A percentile compares a stretch with the other conserved stretches of the same genome.
phyloP scores from a whole-genome alignment of 768 basidiomycete genomes.

The Suillus variegatus region DNA sequence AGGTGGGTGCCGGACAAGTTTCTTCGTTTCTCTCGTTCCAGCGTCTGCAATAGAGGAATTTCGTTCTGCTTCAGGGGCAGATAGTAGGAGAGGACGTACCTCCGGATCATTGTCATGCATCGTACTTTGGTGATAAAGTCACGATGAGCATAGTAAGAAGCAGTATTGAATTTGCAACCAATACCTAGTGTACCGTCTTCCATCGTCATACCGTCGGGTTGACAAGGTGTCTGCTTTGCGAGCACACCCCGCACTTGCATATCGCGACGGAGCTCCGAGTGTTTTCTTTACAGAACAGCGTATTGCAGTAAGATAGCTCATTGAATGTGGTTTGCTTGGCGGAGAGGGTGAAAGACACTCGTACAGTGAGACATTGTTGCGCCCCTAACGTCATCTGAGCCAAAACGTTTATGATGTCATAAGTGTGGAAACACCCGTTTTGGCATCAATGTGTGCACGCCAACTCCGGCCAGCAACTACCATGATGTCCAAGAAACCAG shows the following conservation, averaged over 20 bases:
- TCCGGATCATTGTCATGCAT: conserved; percentile 63
- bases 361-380: no score
- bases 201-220: not conserved
- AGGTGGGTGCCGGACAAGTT: conserved; percentile 47
- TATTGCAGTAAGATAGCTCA: not conserved
- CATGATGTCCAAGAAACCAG: no score
- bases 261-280: not conserved
- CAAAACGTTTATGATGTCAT: no score
- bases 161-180: not conserved
- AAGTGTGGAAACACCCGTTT: no score
- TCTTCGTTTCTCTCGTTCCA: conserved; percentile 55
- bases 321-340: not conserved
- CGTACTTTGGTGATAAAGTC: conserved; percentile 35
- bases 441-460: no score
- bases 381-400: no score
- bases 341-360: not conserved
- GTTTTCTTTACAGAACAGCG: not conserved
- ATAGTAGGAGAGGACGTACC: conserved; percentile 28
- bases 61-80: not conserved
- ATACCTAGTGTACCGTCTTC: conserved; percentile 5
- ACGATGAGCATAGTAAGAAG: not conserved
- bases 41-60: conserved; percentile 32
- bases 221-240: no score
- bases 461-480: no score
- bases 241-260: not conserved